phyloP scores from a whole-genome alignment of 768 basidiomycete genomes.

The Russula lepida region DNA sequence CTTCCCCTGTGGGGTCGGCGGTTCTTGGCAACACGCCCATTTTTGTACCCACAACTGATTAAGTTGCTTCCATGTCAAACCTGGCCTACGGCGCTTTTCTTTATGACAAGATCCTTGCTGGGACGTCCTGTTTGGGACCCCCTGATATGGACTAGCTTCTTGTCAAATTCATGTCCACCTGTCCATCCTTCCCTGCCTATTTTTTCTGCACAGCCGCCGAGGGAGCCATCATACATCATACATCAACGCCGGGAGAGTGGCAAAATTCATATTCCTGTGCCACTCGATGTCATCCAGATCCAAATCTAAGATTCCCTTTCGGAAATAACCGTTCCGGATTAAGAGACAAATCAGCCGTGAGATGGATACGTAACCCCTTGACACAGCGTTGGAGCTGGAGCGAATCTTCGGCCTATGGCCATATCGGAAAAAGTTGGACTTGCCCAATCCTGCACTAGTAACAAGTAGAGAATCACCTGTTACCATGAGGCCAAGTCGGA shows the following conservation, averaged over 20 bases:
- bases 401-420: conserved; percentile 13
- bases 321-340: conserved; percentile 15
- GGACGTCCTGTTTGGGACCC: conserved; percentile 1
- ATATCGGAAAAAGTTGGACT: not conserved
- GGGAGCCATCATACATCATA: conserved; percentile 9
- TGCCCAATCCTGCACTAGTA: too few relatives aligned
- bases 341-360: conserved; percentile 8
- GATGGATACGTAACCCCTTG: conserved; percentile 16
- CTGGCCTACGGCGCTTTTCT: conserved; percentile 10
- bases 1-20: conserved; percentile 21
- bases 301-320: conserved; percentile 9
- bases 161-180: conserved; percentile 14
- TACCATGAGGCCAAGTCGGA: not conserved
- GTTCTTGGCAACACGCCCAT: conserved; percentile 18
- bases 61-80: conserved; percentile 20
- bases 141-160: conserved; percentile 11
- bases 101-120: conserved; percentile 5
- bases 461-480: not conserved
- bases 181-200: conserved; percentile 2
- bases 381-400: conserved; percentile 7
- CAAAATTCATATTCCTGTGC: conserved; percentile 16
- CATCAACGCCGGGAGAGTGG: conserved; percentile 12
- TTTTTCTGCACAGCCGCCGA: conserved; percentile 17
- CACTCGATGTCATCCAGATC: conserved; percentile 16
- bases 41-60: conserved; percentile 16